Percentiles rank a stretch among this genome's conserved stretches.
Evolutionary conservation across 495 filamentous ascomycete genomes (phyloP).

Genomic region (Trichoderma reesei): DNA sequence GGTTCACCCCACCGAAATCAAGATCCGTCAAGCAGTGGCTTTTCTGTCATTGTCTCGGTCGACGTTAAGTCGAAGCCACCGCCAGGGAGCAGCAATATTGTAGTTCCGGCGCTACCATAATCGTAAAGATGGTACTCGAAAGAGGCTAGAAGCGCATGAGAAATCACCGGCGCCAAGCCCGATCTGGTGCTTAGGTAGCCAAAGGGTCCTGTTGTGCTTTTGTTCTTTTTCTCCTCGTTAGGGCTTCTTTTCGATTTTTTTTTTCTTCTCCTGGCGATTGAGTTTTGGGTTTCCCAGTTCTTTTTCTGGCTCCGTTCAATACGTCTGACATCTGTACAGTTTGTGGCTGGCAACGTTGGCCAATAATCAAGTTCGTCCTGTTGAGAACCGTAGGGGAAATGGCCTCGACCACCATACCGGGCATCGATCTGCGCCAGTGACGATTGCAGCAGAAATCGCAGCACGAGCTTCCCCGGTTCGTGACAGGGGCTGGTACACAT

Average conservation of each 20-base stretch:
- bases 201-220: neutral
- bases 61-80: slow-evolving; percentile 3
- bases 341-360: too few species aligned
- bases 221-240: neutral
- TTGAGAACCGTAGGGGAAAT: neutral
- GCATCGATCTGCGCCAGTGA: slow-evolving; percentile 4
- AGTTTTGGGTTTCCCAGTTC: neutral
- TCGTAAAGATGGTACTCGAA: too few species aligned
- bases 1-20: too few species aligned
- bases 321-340: too few species aligned
- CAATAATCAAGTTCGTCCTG: too few species aligned
- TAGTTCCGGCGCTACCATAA: too few species aligned
- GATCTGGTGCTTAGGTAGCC: too few species aligned
- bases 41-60: neutral
- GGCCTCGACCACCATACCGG: neutral
- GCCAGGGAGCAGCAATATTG: too few species aligned
- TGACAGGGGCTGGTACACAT: neutral
- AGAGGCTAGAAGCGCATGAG: neutral
- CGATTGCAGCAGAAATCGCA: slow-evolving; percentile 4
- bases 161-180: neutral
- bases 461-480: neutral
- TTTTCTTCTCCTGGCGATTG: neutral
- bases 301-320: too few species aligned
- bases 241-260: neutral
- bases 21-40: neutral